Percentiles rank a stretch among this genome's conserved stretches.
Evolutionary conservation across 257 asterid species (phyloP).

Genomic region (Przewalskia tangutica): DNA sequence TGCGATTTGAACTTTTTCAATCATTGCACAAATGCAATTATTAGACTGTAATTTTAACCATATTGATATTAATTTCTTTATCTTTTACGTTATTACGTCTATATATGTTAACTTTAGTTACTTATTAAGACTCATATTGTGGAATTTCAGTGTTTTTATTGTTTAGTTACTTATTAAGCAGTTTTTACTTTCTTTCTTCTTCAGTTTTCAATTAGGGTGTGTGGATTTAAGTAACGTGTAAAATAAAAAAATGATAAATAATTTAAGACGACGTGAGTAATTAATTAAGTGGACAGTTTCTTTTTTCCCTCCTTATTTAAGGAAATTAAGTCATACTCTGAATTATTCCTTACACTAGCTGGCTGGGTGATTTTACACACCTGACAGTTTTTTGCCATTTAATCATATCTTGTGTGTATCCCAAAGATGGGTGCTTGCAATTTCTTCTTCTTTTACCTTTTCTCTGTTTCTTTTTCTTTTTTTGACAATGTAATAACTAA

Average conservation of each 20-base stretch:
- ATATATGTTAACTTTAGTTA: not conserved
- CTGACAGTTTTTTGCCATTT: conserved; percentile 29
- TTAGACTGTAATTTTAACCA: no score
- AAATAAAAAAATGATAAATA: no score
- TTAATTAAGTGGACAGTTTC: not conserved
- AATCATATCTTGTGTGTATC: conserved; percentile 23
- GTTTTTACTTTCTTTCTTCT: not conserved
- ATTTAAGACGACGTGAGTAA: not conserved
- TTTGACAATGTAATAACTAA: not conserved
- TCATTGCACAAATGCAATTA: not conserved
- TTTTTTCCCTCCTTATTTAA: not conserved
- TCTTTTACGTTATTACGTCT: not conserved
- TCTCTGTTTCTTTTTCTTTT: not conserved
- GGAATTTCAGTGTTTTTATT: no score
- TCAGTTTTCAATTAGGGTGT: not conserved
- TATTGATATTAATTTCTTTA: not conserved
- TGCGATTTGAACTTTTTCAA: not conserved
- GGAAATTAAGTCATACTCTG: not conserved
- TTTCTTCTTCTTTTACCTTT: not conserved
- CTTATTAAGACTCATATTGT: no score
- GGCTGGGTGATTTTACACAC: conserved; percentile 23
- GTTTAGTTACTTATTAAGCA: not conserved
- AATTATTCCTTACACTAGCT: not conserved
- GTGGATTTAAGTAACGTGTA: not conserved
- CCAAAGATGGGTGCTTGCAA: conserved; percentile 9